These are phyloP conservation scores for Pyrus betulifolia DNA, from an alignment of 306 rosid species.

Conservation along the genomic window DNA sequence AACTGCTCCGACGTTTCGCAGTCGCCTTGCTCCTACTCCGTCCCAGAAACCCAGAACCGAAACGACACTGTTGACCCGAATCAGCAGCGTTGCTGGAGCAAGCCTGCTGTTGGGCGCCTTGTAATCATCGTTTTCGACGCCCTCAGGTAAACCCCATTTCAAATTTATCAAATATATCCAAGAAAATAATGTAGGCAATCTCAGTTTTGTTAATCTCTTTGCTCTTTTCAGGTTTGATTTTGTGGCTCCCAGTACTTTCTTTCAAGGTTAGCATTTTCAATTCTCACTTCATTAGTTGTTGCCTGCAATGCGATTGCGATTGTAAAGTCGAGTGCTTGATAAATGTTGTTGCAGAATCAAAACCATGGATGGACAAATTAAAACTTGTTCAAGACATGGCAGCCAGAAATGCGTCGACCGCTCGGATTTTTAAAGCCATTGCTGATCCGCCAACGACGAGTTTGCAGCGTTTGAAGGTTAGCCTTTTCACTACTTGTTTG, in stretches of 20 bases:
- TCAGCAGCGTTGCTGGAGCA: conserved; percentile 58
- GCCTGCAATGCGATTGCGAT: neutral
- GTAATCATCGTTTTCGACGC: conserved; percentile 77
- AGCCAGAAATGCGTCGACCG: conserved; percentile 46
- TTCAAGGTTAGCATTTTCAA: conserved; percentile 40
- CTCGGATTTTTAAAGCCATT: conserved; percentile 84
- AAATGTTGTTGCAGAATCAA: conserved; percentile 35
- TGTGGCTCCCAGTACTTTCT: conserved; percentile 83
- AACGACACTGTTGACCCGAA: neutral
- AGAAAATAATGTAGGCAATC: neutral
- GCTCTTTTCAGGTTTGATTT: conserved; percentile 68
- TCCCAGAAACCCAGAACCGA: conserved; percentile 1
- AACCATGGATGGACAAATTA: conserved; percentile 88
- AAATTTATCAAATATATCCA: neutral
- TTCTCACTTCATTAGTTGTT: neutral
- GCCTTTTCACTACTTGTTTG: neutral
- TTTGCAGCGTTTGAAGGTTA: conserved; percentile 92
- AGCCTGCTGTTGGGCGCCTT: conserved; percentile 56
- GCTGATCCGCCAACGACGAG: conserved; percentile 99
- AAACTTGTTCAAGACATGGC: conserved; percentile 46
- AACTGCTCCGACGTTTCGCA: conserved; percentile 56
- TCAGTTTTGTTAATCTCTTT: neutral
- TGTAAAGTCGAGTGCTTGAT: neutral
- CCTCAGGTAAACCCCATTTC: conserved; percentile 37
- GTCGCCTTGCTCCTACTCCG: conserved; percentile 50